phyloP scores from a whole-genome alignment of 768 basidiomycete genomes.

The Naganishia onofrii region DNA sequence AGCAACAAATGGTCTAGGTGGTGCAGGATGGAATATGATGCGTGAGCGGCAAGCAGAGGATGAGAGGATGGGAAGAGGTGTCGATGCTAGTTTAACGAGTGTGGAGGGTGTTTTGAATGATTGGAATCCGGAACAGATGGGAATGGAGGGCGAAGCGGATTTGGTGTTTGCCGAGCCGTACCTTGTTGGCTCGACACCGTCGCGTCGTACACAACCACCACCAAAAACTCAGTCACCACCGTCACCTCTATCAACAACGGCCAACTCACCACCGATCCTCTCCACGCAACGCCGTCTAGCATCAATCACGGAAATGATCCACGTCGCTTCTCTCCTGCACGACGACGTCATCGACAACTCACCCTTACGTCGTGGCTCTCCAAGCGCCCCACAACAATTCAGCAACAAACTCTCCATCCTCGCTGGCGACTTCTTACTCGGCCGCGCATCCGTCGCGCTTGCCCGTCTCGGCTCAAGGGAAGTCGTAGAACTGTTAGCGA shows the following conservation, averaged over 20 bases:
- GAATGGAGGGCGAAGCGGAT: constrained; percentile 36
- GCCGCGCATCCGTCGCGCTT: constrained; percentile 80
- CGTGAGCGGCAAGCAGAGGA: constrained; percentile 26
- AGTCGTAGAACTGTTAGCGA: constrained; percentile 88
- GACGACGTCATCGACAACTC: constrained; percentile 81
- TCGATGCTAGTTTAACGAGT: constrained; percentile 75
- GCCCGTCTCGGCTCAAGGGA: constrained; percentile 80
- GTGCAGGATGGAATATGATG: constrained; percentile 52
- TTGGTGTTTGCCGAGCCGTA: constrained; percentile 46
- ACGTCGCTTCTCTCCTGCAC: constrained; percentile 88
- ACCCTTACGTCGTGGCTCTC: constrained; percentile 66
- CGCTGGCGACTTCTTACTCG: constrained; percentile 92
- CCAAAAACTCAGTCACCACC: neutral
- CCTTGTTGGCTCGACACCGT: neutral
- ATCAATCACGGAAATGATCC: constrained; percentile 96
- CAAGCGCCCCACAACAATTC: constrained; percentile 71
- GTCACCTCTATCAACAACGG: constrained; percentile 26
- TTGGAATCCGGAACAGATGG: constrained; percentile 65
- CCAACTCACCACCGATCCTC: constrained; percentile 57
- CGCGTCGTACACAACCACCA: neutral
- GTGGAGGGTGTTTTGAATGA: constrained; percentile 78
- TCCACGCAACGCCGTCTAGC: constrained; percentile 89
- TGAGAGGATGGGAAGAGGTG: constrained; percentile 52
- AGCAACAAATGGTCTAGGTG: constrained; percentile 86
- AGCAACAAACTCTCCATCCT: constrained; percentile 92